Base-by-base conservation (phyloP, 768 basidiomycete genomes). In the Grammothele lineata region DNA sequence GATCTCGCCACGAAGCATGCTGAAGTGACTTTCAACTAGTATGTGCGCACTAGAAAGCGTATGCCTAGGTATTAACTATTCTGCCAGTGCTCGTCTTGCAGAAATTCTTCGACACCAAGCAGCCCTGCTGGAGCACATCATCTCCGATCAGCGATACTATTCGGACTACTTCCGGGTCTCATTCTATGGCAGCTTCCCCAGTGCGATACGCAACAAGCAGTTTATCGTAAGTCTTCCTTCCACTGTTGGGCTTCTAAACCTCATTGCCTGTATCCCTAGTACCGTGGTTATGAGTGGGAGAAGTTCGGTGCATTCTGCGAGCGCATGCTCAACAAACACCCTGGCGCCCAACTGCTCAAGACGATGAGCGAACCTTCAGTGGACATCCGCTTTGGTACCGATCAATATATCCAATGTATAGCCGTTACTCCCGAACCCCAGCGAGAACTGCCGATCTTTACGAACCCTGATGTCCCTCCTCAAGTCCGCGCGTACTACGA, bases 251-350 rank as follows among this genome's bases (percentile, higher is more conserved):
- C 9, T 9, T 8, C 35, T 14, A 7, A 7, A 14, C 8, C 35
- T 36, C 15, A 36, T 36, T 8, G 8, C 8, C 35, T 36, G 7
- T 36, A 9, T 7, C 27, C n/a, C 3, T 45, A 92, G 90, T 94
- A 94, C 64, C 90, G 95, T 37, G 95, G 93, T 1, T 88, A 83
- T 59, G 92, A 92, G 59, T 92, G 89, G 92, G 94, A 98, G 68
- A 93, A 90, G 59, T 92, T 83, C 51, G 85, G 84, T 6, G 79
- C 86, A 3, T 92, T 88, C 70, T 91, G 90, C 66, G 92, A 97
- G 64, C 74, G 87, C 30, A 88, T 96, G 82, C 79, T 93, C 44
- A 85, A 82, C 65, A 95, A 94, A 62, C 89, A 92, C 65, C 85
- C 89, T 3, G 83, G 83, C 18, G 89, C 93, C 4, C 86, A 86